Evolutionary conservation across 306 rosid genomes (phyloP), one percentile per base, ranked within the genome.

Genomic region (Lupinus albus): DNA sequence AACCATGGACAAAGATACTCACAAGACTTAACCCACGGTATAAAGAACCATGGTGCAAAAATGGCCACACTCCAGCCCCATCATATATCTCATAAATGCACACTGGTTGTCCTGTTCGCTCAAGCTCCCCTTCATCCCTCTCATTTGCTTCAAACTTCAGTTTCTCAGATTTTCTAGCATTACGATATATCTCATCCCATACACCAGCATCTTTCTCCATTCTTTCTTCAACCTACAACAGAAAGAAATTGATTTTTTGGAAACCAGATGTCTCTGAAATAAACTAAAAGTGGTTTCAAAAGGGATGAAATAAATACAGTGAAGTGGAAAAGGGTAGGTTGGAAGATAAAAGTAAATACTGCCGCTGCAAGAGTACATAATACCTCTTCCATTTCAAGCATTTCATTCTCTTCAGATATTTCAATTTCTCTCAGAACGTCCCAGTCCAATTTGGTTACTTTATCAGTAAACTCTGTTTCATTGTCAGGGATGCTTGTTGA

Each of bases 1-100:
- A 60, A 50, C 49, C 7, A 70, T 46, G 30, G 67, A 77, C 46
- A 8, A 67, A 80, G 63, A 55, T 67, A 83, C 97, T 78, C 76
- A 93, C 99, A 70, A 93, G 91, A 76, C 99, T 93, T 70, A 93
- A 84, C 52, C 99, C 99, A 41, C 99, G 97, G 77, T 93, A 93
- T 68, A 93, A 72, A 64, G 99, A 86, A 46, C 97, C 96, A 82
- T 88, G 96, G 78, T 93, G 99, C 92, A 93, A 74, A 73, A 90
- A 88, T 10, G 97, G 82, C 97, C 99, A 90, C 57, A 79, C 82
- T 66, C 88, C 96, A 52, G 85, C 68, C 54, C 99, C 99, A 78
- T 61, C 84, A 81, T 93, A 93, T 76, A 86, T 86, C 87, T 93
- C 99, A 82, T 93, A 93, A 58, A 93, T 86, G 81, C 96, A 88